phyloP scores from a whole-genome alignment of 192 early-diverging fungal species.

The Backusella australiensis region DNA sequence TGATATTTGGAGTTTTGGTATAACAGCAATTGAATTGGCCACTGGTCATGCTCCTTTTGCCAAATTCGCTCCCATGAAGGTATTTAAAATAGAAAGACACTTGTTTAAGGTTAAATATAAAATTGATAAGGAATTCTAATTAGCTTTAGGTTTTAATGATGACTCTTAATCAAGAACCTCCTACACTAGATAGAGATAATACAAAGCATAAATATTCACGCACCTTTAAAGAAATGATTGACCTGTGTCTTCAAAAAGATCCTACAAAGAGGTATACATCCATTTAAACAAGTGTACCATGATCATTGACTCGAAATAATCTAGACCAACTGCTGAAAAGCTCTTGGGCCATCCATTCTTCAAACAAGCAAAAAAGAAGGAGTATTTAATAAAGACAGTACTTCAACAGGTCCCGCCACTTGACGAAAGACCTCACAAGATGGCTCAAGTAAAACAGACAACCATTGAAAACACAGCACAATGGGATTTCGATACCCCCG shows the following conservation, averaged over 20 bases:
- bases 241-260: slow-evolving; percentile 77
- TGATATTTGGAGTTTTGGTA: slow-evolving; percentile 92
- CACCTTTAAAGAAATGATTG: slow-evolving; percentile 84
- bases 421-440: slow-evolving; percentile 64
- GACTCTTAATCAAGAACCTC: slow-evolving; percentile 81
- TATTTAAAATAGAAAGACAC: slow-evolving; percentile 3
- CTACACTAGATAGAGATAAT: slow-evolving; percentile 74
- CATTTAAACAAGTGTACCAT: too few relatives aligned
- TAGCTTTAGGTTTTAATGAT: slow-evolving; percentile 73
- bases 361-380: slow-evolving; percentile 69
- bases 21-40: slow-evolving; percentile 81
- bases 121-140: not conserved
- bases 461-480: slow-evolving; percentile 49
- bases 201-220: slow-evolving; percentile 76
- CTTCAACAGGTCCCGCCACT: slow-evolving; percentile 65
- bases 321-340: slow-evolving; percentile 75
- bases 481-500: slow-evolving; percentile 63
- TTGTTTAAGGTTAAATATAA: not conserved
- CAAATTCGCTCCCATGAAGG: slow-evolving; percentile 84
- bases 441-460: slow-evolving; percentile 38
- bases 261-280: slow-evolving; percentile 55
- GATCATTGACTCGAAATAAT: not conserved
- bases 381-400: slow-evolving; percentile 60
- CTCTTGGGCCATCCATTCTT: slow-evolving; percentile 76
- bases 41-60: slow-evolving; percentile 88